phyloP scores from a whole-genome alignment of 78 protist genomes.

The Capsaspora owczarzaki region DNA sequence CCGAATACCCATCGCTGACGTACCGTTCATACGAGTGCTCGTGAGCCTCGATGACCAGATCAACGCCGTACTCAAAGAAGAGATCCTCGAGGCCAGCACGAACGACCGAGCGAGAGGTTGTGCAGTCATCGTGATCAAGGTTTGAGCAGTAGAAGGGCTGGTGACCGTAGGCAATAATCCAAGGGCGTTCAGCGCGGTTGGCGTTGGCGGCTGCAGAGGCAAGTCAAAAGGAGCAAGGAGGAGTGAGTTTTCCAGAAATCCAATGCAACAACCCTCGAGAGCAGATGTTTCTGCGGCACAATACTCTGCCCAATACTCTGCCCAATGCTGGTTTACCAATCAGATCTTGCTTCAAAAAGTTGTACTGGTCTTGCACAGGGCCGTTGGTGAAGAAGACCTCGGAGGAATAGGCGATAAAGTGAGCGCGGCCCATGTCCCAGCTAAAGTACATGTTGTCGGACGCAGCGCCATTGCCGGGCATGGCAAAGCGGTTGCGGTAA shows the following conservation, averaged over 20 bases:
- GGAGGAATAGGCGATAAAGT: neutral
- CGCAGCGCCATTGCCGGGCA: neutral
- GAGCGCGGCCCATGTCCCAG: neutral
- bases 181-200: neutral
- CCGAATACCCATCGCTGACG: no score
- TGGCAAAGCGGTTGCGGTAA: neutral
- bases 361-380: neutral
- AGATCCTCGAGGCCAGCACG: neutral
- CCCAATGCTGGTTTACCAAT: no score
- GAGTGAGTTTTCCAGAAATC: neutral
- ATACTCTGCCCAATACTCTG: neutral
- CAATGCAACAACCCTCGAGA: neutral
- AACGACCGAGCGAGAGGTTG: neutral
- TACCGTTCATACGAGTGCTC: slow-evolving; percentile 5
- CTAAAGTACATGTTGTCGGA: neutral
- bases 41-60: neutral
- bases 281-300: neutral
- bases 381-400: neutral
- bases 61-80: neutral
- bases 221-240: neutral
- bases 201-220: neutral
- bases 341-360: neutral
- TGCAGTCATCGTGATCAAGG: neutral
- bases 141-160: neutral
- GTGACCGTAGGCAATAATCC: neutral